These are phyloP conservation scores for Durio zibethinus DNA, from an alignment of 345 rosid genomes.

Conservation along the genomic window DNA sequence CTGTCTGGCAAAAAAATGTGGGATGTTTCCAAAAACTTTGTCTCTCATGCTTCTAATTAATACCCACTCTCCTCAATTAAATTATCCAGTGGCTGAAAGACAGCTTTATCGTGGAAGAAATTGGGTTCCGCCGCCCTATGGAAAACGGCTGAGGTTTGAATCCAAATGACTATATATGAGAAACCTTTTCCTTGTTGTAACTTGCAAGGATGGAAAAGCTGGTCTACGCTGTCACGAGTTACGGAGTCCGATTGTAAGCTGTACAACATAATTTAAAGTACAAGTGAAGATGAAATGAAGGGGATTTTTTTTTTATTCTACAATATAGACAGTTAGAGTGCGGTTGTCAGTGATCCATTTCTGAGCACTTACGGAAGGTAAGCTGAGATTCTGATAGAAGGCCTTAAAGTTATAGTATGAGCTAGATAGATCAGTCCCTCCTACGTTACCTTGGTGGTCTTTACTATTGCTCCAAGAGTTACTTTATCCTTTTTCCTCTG, in stretches of 20 bases:
- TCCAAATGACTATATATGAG: not conserved
- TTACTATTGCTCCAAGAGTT: not conserved
- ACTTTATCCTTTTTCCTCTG: not conserved
- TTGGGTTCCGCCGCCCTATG: not conserved
- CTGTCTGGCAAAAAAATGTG: constrained; percentile 15
- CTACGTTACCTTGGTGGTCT: not conserved
- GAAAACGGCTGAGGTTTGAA: not conserved
- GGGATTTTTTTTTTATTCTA: not conserved
- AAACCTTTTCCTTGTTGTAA: not conserved
- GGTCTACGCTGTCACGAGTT: not conserved
- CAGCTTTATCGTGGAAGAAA: not conserved
- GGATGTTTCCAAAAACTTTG: constrained; percentile 15
- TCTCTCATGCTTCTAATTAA: not conserved
- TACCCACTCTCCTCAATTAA: not conserved
- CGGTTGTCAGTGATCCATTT: not conserved
- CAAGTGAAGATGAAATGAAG: not conserved
- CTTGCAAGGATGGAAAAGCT: not conserved
- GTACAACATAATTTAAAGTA: not conserved
- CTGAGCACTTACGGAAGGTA: too few relatives aligned
- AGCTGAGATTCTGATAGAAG: not conserved
- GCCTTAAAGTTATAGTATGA: not conserved
- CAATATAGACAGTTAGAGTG: not conserved
- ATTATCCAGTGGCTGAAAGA: not conserved
- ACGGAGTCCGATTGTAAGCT: not conserved
- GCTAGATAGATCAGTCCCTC: not conserved